Base-by-base conservation (phyloP, 805 yeast genomes). In the Vanderwaltozyma yarrowii region DNA sequence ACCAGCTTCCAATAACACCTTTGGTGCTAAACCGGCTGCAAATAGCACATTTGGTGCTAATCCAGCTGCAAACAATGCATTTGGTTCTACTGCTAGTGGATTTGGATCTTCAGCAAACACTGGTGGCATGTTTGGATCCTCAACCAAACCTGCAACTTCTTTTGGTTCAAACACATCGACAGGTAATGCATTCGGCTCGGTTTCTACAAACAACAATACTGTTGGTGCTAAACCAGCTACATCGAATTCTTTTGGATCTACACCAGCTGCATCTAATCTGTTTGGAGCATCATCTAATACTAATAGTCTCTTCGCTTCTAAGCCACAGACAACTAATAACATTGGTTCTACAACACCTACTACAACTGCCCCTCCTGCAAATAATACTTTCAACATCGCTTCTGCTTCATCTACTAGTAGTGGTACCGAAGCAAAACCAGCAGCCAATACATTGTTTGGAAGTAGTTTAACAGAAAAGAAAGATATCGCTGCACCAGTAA, bases 21-120 rank as follows among this genome's bases (percentile, higher is more conserved):
- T 51, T 16, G 38, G 49, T 18, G 48, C 52, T 34, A 48, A 45
- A 31, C 43, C 39, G 19, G 17, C 37, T 5, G 17, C 35, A 18
- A 15, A 26, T 26, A 26, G 9, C 6, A 32, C 13, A 21, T 11
- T 20, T 5, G 17, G 20, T 10, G 18, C 19, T 9, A 9, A 13
- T 23, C 23, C 33, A 7, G 14, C 33, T 19, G 13, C 25, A n/a
- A n/a, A n/a, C n/a, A n/a, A n/a, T n/a, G n/a, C n/a, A n/a, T n/a
- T n/a, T n/a, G n/a, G n/a, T n/a, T n/a, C n/a, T n/a, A n/a, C n/a
- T n/a, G n/a, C n/a, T n/a, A n/a, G n/a, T 31, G 21, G 19, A 13
- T 20, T 20, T 31, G 25, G 25, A 3, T 13, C 13, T 31, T 31
- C 34, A 21, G 5, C 27, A 14, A 3, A 17, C 13, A 4, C 18